Base-by-base conservation (phyloP, 805 yeast genomes). In the Yamadazyma phyllophila region DNA sequence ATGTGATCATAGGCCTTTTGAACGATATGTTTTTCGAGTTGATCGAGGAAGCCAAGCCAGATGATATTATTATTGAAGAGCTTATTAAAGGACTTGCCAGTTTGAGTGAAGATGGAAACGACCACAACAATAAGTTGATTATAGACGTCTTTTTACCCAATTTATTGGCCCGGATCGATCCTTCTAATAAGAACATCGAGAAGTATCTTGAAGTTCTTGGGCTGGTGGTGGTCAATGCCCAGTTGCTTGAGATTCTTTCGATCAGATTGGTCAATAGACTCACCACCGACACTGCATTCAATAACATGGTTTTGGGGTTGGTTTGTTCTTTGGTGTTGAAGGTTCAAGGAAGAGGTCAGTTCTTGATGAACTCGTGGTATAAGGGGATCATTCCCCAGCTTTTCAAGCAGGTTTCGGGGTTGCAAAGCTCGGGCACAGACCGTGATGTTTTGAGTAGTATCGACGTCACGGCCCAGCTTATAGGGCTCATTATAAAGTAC, bases 1-100 rank as follows among this genome's bases (percentile, higher is more conserved):
- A 80, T 26, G 64, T 87, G 43, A 68, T 87, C 6, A 78, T 84
- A 29, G 87, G 80, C 52, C 80, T 83, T 54, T 66, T 88, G 31
- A 80, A 80, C 3, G 90, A 83, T 35, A 75, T 81, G 11, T 67
- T 87, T 7, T 41, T 52, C 5, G 46, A 43, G 4, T 45, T 55
- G 13, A 60, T 83, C n/a, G 81, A 74, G 50, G 70, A 64, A 10
- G 38, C 46, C 2, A 47, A 46, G 29, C 58, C 65, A 60, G 58
- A 59, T 20, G 78, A 77, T 33, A 69, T 77, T 17, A 74, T 87
- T 1, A 71, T 77, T 33, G 66, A 65, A 13, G 81, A 81, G 11
- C 73, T 83, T 11, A 58, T 85, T 17, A 73, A 67, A 8, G 82
- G 89, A 0, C 62, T 90, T 41, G 45, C 40, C 4, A 24, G 7